A percentile compares a stretch with the other conserved stretches of the same genome.
Evolutionary conservation across 2,329 filamentous ascomycete species (phyloP).

Genomic region (Pseudocercospora cruenta): DNA sequence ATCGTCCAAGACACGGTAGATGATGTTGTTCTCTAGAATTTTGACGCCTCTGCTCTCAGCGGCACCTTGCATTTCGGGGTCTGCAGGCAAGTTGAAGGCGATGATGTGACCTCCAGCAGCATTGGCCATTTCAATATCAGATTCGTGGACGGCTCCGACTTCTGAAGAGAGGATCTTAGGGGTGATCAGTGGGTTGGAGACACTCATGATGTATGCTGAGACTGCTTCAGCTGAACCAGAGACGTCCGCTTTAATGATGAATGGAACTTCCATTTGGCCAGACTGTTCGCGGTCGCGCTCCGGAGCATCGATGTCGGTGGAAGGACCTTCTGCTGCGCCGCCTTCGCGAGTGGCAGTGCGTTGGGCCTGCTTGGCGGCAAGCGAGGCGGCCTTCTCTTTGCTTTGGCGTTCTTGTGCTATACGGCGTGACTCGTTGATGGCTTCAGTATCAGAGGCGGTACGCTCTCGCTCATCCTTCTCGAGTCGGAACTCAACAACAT

Average conservation of each 20-base stretch:
- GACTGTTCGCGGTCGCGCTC: slow-evolving; percentile 44
- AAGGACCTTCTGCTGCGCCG: slow-evolving; percentile 33
- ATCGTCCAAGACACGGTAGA: slow-evolving; percentile 78
- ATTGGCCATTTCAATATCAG: slow-evolving; percentile 84
- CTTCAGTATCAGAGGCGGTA: slow-evolving; percentile 70
- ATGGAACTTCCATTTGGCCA: slow-evolving; percentile 67
- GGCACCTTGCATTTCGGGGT: slow-evolving; percentile 65
- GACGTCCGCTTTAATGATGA: slow-evolving; percentile 91
- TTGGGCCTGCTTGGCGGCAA: slow-evolving; percentile 35
- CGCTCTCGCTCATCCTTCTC: slow-evolving; percentile 71
- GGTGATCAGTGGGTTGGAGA: slow-evolving; percentile 83
- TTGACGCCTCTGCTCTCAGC: slow-evolving; percentile 73
- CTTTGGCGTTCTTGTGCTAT: slow-evolving; percentile 64
- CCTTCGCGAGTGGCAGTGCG: slow-evolving; percentile 20
- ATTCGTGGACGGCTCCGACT: slow-evolving; percentile 80
- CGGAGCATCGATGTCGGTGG: slow-evolving; percentile 38
- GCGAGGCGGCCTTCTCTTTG: slow-evolving; percentile 55
- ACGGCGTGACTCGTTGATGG: slow-evolving; percentile 70
- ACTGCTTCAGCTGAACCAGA: slow-evolving; percentile 93
- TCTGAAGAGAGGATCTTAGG: slow-evolving; percentile 75
- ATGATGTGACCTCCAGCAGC: slow-evolving; percentile 75
- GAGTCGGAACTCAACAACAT: slow-evolving; percentile 74
- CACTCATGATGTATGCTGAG: slow-evolving; percentile 70
- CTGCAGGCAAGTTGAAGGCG: slow-evolving; percentile 79
- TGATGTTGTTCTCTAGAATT: slow-evolving; percentile 84